A percentile compares a stretch with the other conserved stretches of the same genome.
Conservation (phyloP, 768 basidiomycete genomes). For the Pleurotus sapidus region DNA sequence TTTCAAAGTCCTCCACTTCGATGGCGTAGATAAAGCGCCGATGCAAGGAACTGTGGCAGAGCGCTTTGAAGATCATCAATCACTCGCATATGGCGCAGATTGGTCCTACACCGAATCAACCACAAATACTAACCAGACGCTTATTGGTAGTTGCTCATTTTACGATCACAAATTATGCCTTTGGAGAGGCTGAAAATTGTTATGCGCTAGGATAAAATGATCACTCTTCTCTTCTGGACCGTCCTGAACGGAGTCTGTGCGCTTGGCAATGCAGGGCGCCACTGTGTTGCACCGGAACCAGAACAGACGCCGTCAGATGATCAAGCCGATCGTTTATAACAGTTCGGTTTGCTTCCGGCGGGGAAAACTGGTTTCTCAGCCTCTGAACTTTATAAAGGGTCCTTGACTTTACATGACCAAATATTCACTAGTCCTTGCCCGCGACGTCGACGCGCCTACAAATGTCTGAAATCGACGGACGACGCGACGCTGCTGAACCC, state of each 20-base stretch:
- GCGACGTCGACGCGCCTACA: neutral
- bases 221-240: neutral
- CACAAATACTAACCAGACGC: constrained; percentile 29
- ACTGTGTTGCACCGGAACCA: too few species aligned
- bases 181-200: constrained; percentile 61
- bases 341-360: neutral
- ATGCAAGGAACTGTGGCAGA: constrained; percentile 38
- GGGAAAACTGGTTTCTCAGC: neutral
- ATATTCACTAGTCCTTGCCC: neutral
- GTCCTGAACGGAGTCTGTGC: neutral
- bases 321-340: neutral
- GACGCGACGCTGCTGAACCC: neutral
- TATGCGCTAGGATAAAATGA: neutral
- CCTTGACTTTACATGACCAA: neutral
- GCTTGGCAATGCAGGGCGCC: too few species aligned
- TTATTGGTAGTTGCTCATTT: constrained; percentile 90
- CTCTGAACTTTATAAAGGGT: neutral
- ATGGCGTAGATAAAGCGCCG: constrained; percentile 12
- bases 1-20: constrained; percentile 76
- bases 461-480: neutral
- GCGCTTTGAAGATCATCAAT: constrained; percentile 73
- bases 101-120: constrained; percentile 58
- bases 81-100: constrained; percentile 89
- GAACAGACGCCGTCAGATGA: neutral
- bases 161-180: constrained; percentile 85